Evolutionary conservation across 1,284 basidiomycete species (phyloP), one percentile per base, ranked within the genome.

Genomic region (Mrakiaceae sp.): DNA sequence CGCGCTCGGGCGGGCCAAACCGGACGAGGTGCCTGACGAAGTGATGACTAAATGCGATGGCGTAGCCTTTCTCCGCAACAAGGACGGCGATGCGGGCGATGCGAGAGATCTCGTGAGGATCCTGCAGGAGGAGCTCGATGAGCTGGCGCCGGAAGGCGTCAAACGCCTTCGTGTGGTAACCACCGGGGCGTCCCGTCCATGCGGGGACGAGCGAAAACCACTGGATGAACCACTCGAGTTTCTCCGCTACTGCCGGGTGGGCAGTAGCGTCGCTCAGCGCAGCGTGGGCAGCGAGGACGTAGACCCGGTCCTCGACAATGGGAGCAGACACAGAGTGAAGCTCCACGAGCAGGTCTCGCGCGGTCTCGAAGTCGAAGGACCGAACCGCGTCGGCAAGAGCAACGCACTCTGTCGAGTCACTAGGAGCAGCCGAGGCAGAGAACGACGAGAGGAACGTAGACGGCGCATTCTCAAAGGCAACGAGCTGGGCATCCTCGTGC

Each of bases 31-130:
- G 48, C 3, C 40, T 50, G n/a, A 63, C 27, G 5, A 63, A 40
- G 5, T 39, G 55, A 4, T 12, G 39, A 43, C 47, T 48, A 39
- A 63, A 63, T 43, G 58, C 57, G 40, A 16, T 43, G n/a, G 49
- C 62, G 56, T 63, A 63, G 14, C 62, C 54, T 49, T 63, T 63
- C 56, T 63, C 53, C 10, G 54, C 62, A 14, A 63, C 57, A 16
- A 63, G 62, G 44, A 63, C 56, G 49, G 58, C n/a, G 12, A 63
- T 63, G 14, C 62, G 48, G 12, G 48, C 11, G 14, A 63, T 47
- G 48, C 58, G 55, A 5, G 27, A 27, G n/a, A 63, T 54, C 10
- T 58, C 47, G 4, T 39, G 12, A 4, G 55, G 55, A 16, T 50
- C 42, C 10, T 58, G 44, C 12, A 58, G 51, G 4, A 63, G 55